Base-by-base conservation (phyloP, 192 early-diverging fungal species). In the Backusella psychrophila region DNA sequence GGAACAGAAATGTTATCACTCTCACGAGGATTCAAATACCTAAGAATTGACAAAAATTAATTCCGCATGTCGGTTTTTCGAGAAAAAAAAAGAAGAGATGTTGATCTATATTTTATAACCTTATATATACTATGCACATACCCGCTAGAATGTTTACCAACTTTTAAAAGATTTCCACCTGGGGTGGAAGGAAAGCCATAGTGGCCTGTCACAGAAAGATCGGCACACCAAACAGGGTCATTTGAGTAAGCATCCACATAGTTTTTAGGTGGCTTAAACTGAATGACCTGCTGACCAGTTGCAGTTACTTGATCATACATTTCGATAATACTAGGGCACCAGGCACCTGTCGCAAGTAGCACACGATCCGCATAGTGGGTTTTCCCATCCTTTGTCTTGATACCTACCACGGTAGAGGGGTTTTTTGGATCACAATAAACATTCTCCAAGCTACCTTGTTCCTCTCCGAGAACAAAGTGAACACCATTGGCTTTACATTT, bases 141-240 rank as follows among this genome's bases (percentile, higher is more conserved):
- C 35, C 52, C 89, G 6, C 72, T 66, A 44, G 52, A 44, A 73
- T 89, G 87, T 66, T 79, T 56, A 9, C 84, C 87, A 65, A 89
- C 66, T 72, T 89, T 89, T 63, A 63, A 63, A 52, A 89, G 39
- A 12, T 76, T 63, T 21, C 81, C 83, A 36, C 81, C 76, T 19
- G 59, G 41, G 23, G 71, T 85, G 0, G 74, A 38, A 11, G 88
- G 87, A 67, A 89, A 89, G 0, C 88, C 88, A 71, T 89, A 86
- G 46, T 70, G 79, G 14, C 85, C 85, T 21, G 83, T 86, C 14
- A 79, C 66, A 14, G 76, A 71, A 33, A 88, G 71, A 76, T 88
- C 85, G 1, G 81, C 87, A 63, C 80, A 78, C 88, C 88, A 89
- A 15, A 89, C 83, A 17, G 87, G 86, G 23, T 80, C 82, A 11